phyloP scores from a whole-genome alignment of 2,329 filamentous ascomycete species.

The Domatiomyces catenatus region DNA sequence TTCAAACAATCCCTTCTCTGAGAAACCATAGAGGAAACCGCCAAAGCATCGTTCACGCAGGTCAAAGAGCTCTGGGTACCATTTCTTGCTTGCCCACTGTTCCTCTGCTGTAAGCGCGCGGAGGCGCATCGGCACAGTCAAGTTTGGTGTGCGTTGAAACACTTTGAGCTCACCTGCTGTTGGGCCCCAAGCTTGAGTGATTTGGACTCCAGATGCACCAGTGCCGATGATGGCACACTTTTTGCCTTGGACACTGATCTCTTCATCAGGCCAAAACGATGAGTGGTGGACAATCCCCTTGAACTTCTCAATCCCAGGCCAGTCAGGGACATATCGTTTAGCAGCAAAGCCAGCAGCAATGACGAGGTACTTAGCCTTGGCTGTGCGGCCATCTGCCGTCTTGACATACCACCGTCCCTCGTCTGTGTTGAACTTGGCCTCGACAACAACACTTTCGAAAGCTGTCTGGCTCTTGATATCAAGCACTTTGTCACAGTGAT shows the following conservation, averaged over 20 bases:
- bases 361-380: constrained; percentile 31
- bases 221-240: constrained; percentile 48
- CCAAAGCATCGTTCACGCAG: constrained; percentile 22
- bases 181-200: constrained; percentile 44
- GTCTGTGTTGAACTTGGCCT: constrained; percentile 26
- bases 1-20: constrained; percentile 40
- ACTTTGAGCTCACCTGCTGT: constrained; percentile 35
- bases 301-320: constrained; percentile 43
- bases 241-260: constrained; percentile 42
- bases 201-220: constrained; percentile 49
- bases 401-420: constrained; percentile 30
- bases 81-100: constrained; percentile 32
- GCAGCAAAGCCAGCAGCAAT: constrained; percentile 38
- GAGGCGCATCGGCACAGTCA: constrained; percentile 46
- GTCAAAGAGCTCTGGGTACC: constrained; percentile 11
- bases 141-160: constrained; percentile 51
- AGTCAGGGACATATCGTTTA: constrained; percentile 43
- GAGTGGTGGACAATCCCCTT: constrained; percentile 44
- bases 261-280: constrained; percentile 42
- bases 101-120: constrained; percentile 35
- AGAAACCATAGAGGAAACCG: constrained; percentile 42
- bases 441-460: constrained; percentile 31
- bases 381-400: constrained; percentile 27
- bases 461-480: constrained; percentile 31
- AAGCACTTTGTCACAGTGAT: constrained; percentile 26